Evolutionary conservation across 768 basidiomycete species (phyloP).

Genomic region (Lactarius quietus): DNA sequence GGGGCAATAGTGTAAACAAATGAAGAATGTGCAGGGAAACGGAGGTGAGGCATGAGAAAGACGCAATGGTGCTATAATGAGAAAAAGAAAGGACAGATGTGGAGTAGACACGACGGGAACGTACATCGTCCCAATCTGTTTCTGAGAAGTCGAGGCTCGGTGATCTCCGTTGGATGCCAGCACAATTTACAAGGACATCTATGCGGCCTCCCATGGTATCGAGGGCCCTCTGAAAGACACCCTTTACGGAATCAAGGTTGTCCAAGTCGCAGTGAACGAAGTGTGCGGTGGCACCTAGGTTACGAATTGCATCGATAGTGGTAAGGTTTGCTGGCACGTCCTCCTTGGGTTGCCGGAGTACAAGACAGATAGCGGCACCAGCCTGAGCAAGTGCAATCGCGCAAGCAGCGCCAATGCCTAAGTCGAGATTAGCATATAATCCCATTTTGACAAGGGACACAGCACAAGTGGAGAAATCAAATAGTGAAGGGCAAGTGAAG

Average conservation of each 20-base stretch:
- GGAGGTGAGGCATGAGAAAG: constrained; percentile 14
- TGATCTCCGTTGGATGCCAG: constrained; percentile 56
- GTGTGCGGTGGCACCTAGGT: constrained; percentile 36
- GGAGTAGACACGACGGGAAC: constrained; percentile 28
- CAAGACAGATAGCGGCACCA: constrained; percentile 48
- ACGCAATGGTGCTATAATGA: constrained; percentile 7
- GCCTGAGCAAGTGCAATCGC: constrained; percentile 54
- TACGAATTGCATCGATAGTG: constrained; percentile 38
- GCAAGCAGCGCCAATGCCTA: constrained; percentile 54
- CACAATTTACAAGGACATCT: constrained; percentile 68
- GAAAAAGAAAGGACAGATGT: constrained; percentile 12
- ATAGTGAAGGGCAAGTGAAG: constrained; percentile 1
- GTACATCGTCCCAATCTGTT: constrained; percentile 67
- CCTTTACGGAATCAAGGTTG: constrained; percentile 46
- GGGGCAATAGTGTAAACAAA: constrained; percentile 2
- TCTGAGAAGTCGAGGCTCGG: constrained; percentile 65
- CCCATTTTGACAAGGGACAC: background rate
- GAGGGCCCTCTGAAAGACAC: constrained; percentile 47
- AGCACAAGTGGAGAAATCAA: constrained; percentile 7
- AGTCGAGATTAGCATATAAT: constrained; percentile 6
- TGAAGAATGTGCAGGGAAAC: constrained; percentile 17
- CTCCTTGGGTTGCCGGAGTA: constrained; percentile 43
- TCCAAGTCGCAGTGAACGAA: constrained; percentile 57
- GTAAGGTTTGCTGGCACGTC: constrained; percentile 35
- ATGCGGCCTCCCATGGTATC: constrained; percentile 49